A percentile compares a stretch with the other conserved stretches of the same genome.
Evolutionary conservation across 768 basidiomycete species (phyloP).

Genomic region (Boletus vermiculosoides): DNA sequence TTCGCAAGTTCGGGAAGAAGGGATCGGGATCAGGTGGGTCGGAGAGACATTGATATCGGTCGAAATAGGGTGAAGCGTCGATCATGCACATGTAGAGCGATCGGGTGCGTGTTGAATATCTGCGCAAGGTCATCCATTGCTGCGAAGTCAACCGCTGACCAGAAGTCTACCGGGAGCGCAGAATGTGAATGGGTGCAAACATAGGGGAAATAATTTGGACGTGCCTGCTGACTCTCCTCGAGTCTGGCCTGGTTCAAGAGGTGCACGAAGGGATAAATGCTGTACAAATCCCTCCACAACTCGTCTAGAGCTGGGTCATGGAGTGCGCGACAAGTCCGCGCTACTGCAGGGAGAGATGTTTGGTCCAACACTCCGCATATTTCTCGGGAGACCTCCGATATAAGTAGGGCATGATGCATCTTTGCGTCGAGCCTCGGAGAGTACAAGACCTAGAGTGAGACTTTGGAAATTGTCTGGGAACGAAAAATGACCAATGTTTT

Average conservation of each 20-base stretch:
- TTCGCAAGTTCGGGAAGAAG: conserved; percentile 25
- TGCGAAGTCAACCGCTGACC: neutral
- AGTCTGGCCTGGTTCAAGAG: conserved; percentile 7
- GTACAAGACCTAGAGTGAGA: neutral
- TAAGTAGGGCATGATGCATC: conserved; percentile 26
- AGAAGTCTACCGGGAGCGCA: neutral
- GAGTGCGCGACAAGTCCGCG: conserved; percentile 25
- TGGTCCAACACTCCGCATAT: conserved; percentile 14
- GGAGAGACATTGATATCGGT: conserved; percentile 12
- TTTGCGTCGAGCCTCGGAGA: neutral
- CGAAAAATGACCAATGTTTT: neutral
- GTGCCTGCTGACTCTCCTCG: conserved; percentile 11
- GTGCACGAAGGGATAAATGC: conserved; percentile 19
- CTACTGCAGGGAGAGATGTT: conserved; percentile 20
- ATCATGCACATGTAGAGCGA: conserved; percentile 22
- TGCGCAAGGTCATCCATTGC: conserved; percentile 22
- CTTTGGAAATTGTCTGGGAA: neutral
- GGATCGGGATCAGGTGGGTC: conserved; percentile 9
- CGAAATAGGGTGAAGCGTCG: conserved; percentile 13
- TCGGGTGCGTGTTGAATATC: conserved; percentile 20
- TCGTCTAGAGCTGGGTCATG: conserved; percentile 25
- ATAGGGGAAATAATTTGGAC: neutral
- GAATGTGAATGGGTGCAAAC: neutral
- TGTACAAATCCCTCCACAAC: conserved; percentile 25
- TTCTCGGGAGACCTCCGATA: conserved; percentile 22